Evolutionary conservation across 345 rosid genomes (phyloP), one percentile per base, ranked within the genome.

Genomic region (Citrus glauca): DNA sequence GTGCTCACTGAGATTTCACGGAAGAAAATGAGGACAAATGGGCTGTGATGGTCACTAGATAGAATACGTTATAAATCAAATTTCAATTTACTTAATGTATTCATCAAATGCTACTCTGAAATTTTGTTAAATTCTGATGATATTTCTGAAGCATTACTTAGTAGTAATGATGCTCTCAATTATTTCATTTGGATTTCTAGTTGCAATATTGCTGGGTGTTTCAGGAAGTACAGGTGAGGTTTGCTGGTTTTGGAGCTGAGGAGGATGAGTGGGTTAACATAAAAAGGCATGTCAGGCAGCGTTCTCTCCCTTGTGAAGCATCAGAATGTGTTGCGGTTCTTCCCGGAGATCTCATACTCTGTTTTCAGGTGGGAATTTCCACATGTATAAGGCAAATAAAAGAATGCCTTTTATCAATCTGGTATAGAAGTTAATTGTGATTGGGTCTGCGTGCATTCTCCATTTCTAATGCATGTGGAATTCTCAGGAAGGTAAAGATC

Each of bases 301-400:
- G 99, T 6, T 94, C 99, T 75, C 98, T 93, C 79, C 98, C 99
- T 16, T 97, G 98, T 78, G 99, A 97, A 91, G 93, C 98, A 81
- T 89, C 98, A 6, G 99, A 97, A 84, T 97, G 99, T 80, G 98
- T 93, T 84, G 98, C 92, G n/a, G 98, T 97, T 82, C 97, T 97
- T 86, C 93, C 98, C 1, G 98, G 98, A 78, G 99, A 97, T 84
- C 94, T 93, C 79, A 89, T 93, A 38, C 98, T 97, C 75, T 97
- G 98, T 87, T 97, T 97, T 90, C 99, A 94, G 98, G 99, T 94
- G 66, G 28, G 74, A 77, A 59, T 73, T 53, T 81, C 64, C 40
- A 16, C n/a, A 35, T 24, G 64, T 59, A 32, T 71, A 19, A 16
- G 63, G 70, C 71, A 77, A 59, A 45, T 73, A 35, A 78, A 32